Conservation (phyloP, 495 filamentous ascomycete species). For the Xylaria longipes region DNA sequence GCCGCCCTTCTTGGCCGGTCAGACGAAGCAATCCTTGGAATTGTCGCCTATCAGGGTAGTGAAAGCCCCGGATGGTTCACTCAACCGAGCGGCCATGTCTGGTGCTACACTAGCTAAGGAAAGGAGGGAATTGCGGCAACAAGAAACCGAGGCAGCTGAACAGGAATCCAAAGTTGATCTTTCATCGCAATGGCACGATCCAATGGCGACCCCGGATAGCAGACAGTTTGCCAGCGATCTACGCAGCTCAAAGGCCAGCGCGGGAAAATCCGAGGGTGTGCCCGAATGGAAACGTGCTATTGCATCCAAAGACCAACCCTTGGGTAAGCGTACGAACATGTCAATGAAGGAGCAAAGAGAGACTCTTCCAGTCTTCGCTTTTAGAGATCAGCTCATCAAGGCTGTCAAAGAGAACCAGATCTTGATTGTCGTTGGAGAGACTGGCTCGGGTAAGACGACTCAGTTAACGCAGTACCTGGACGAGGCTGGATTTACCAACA, state of each 20-base stretch:
- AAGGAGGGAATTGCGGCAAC: slow-evolving; percentile 83
- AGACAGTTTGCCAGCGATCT: slow-evolving; percentile 88
- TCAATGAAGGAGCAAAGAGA: slow-evolving; percentile 95
- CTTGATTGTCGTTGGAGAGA: slow-evolving; percentile 96
- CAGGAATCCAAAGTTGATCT: slow-evolving; percentile 83
- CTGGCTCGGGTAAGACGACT: slow-evolving; percentile 96
- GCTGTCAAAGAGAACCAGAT: slow-evolving; percentile 89
- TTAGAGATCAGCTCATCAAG: slow-evolving; percentile 85
- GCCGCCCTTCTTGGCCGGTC: slow-evolving; percentile 92
- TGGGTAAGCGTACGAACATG: slow-evolving; percentile 88
- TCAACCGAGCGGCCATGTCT: slow-evolving; percentile 94
- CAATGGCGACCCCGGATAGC: slow-evolving; percentile 84
- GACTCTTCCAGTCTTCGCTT: slow-evolving; percentile 87
- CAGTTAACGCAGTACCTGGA: slow-evolving; percentile 95
- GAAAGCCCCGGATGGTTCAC: slow-evolving; percentile 94
- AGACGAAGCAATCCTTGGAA: slow-evolving; percentile 94
- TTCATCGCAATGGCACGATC: slow-evolving; percentile 93
- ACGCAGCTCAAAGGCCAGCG: slow-evolving; percentile 58
- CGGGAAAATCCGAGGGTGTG: slow-evolving; percentile 62
- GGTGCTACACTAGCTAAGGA: slow-evolving; percentile 91
- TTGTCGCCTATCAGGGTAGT: slow-evolving; percentile 94
- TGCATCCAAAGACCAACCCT: slow-evolving; percentile 78
- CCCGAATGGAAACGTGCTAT: slow-evolving; percentile 94
- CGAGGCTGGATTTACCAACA: slow-evolving; percentile 86
- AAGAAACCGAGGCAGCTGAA: slow-evolving; percentile 84